These are phyloP conservation scores for Osmanthus fragrans DNA, from an alignment of 257 asterid species.

Conservation along the genomic window DNA sequence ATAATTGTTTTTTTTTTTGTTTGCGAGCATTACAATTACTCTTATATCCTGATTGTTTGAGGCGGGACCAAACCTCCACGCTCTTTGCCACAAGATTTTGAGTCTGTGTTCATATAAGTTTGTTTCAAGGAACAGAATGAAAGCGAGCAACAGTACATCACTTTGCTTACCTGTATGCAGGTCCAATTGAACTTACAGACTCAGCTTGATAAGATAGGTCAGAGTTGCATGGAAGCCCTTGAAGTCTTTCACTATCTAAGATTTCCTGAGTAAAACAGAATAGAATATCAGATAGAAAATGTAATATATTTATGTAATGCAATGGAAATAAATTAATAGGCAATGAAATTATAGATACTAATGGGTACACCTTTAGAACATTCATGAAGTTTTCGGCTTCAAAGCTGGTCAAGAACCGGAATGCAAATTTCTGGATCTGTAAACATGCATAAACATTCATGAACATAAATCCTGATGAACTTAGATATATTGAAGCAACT, in stretches of 20 bases:
- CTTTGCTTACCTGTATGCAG: slow-evolving; percentile 39
- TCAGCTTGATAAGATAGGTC: slow-evolving; percentile 68
- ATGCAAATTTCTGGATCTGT: slow-evolving; percentile 76
- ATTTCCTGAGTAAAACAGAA: slow-evolving; percentile 42
- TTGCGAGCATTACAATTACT: neutral
- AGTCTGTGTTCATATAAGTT: slow-evolving; percentile 7
- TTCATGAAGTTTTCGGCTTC: slow-evolving; percentile 66
- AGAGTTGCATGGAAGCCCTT: slow-evolving; percentile 39
- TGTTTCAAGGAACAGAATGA: slow-evolving; percentile 5
- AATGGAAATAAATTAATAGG: slow-evolving; percentile 2
- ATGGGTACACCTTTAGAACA: slow-evolving; percentile 58
- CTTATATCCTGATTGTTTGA: neutral
- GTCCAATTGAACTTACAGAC: slow-evolving; percentile 48
- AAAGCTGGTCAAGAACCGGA: slow-evolving; percentile 47
- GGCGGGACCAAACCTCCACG: neutral
- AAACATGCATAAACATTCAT: slow-evolving; percentile 18
- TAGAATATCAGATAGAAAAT: slow-evolving; percentile 12
- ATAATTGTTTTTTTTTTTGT: neutral
- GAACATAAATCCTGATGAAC: neutral
- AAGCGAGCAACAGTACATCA: slow-evolving; percentile 17
- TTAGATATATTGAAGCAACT: slow-evolving; percentile 2
- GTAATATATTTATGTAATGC: slow-evolving; percentile 11
- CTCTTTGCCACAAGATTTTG: neutral
- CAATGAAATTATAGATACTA: neutral
- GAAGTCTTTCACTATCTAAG: slow-evolving; percentile 37